Evolutionary conservation across 768 basidiomycete species (phyloP), one percentile per base, ranked within the genome.

Genomic region (Tulasnella sp.): DNA sequence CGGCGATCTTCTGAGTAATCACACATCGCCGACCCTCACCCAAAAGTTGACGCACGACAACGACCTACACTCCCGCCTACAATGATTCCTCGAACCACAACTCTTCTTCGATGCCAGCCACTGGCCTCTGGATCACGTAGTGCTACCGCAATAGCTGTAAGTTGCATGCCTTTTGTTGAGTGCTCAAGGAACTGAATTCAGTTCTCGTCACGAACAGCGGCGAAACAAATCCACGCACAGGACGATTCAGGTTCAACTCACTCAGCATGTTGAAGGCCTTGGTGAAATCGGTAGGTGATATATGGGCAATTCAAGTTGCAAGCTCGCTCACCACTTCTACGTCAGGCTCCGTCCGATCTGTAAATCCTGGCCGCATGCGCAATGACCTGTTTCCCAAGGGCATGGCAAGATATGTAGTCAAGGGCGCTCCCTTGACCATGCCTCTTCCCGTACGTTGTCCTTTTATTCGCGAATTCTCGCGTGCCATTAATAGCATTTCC

Each of bases 401-500:
- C 22, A 45, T 78, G 22, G 78, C 78, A 12, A 64, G 42, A 68
- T 78, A 78, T 45, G 77, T 78, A 5, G 34, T 77, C n/a, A 77
- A 75, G 42, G 78, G 70, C 38, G 64, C 40, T 15, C 37, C 31
- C 1, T 40, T 58, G 29, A 75, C 52, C 52, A 67, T 38, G 34
- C 38, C 74, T 75, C 22, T 31, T 31, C 25, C 49, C 2, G 58
- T 64, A 9, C 45, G 72, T 40, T 38, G n/a, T 6, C 5, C 12
- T 25, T 31, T 29, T 52, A 8, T 0, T 40, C 2, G 11, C 42
- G 6, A 29, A 25, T 72, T 45, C 17, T 9, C 29, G 40, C 39
- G 40, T 34, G n/a, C 17, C 37, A 36, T 25, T 36, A 12, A 38
- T 11, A 22, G 8, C n/a, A 22, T 40, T 42, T n/a, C 5, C 29